phyloP scores from a whole-genome alignment of 306 rosid species.

The Fragaria nilgerrensis region DNA sequence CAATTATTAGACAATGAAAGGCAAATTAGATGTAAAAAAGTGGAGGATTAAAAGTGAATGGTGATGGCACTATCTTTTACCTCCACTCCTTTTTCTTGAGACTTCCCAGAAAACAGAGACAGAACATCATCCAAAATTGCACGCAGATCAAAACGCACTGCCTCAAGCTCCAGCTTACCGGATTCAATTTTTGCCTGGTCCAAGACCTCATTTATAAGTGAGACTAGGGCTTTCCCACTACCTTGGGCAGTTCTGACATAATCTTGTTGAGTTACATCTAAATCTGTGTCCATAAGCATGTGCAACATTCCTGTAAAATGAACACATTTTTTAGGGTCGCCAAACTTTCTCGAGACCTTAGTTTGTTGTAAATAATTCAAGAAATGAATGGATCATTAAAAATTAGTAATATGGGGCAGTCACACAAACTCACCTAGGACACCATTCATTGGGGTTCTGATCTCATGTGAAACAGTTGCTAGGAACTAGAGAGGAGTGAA shows the following conservation, averaged over 20 bases:
- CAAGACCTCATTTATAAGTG: conserved; percentile 88
- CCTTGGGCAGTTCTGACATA: conserved; percentile 86
- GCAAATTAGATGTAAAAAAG: neutral
- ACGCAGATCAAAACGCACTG: conserved; percentile 68
- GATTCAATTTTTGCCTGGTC: conserved; percentile 98
- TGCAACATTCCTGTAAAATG: conserved; percentile 84
- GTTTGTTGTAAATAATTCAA: neutral
- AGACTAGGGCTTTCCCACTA: conserved; percentile 94
- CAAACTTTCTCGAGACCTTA: conserved; percentile 10
- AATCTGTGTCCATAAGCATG: conserved; percentile 94
- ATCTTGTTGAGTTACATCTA: conserved; percentile 90
- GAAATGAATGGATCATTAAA: conserved; percentile 11
- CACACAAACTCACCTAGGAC: conserved; percentile 72
- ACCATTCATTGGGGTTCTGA: conserved; percentile 98
- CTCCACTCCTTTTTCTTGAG: conserved; percentile 95
- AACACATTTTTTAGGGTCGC: conserved; percentile 26
- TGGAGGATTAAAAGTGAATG: neutral
- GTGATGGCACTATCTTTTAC: conserved; percentile 43
- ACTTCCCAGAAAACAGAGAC: conserved; percentile 87
- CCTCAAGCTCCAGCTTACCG: conserved; percentile 96
- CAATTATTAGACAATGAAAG: conserved; percentile 24
- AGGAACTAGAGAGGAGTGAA: conserved; percentile 64
- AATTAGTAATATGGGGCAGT: neutral
- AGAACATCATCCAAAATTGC: conserved; percentile 84
- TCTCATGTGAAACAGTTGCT: conserved; percentile 98